Conservation (phyloP, 148 eudicot genomes). For the Vaccinium myrtillus region DNA sequence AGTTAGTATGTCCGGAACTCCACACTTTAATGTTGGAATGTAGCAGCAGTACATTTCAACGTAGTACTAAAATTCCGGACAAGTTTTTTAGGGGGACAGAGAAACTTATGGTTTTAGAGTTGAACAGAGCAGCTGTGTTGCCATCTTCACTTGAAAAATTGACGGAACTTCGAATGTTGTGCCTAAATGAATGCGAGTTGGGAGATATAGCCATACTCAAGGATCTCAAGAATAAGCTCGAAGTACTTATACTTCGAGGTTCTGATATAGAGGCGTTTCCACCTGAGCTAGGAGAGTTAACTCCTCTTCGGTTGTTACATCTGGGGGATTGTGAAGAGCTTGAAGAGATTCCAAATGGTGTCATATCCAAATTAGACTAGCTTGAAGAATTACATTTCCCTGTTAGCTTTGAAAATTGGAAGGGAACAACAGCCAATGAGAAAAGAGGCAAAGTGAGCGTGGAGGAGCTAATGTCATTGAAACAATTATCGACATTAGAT, state of each 20-base stretch:
- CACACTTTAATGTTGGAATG: slow-evolving; percentile 11
- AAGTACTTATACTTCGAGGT: neutral
- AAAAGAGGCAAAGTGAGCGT: neutral
- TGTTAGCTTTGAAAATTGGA: neutral
- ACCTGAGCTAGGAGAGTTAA: neutral
- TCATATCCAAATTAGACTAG: neutral
- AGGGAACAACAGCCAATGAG: neutral
- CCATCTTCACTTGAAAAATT: slow-evolving; percentile 6
- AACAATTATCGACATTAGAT: neutral
- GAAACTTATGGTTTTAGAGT: slow-evolving; percentile 11
- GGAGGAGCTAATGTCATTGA: slow-evolving; percentile 5
- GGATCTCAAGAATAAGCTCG: slow-evolving; percentile 10
- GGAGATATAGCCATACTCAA: neutral
- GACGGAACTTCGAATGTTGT: neutral
- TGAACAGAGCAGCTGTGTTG: neutral
- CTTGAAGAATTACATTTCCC: slow-evolving; percentile 11
- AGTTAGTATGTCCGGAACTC: slow-evolving; percentile 7
- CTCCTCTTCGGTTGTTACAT: neutral
- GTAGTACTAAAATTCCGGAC: neutral
- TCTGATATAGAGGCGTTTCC: slow-evolving; percentile 14
- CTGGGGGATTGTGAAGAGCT: neutral
- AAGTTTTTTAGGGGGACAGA: neutral
- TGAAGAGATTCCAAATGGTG: neutral
- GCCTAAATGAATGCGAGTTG: neutral
- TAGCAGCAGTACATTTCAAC: neutral